phyloP scores from a whole-genome alignment of 495 filamentous ascomycete genomes.

The Saxophila tyrrhenica region DNA sequence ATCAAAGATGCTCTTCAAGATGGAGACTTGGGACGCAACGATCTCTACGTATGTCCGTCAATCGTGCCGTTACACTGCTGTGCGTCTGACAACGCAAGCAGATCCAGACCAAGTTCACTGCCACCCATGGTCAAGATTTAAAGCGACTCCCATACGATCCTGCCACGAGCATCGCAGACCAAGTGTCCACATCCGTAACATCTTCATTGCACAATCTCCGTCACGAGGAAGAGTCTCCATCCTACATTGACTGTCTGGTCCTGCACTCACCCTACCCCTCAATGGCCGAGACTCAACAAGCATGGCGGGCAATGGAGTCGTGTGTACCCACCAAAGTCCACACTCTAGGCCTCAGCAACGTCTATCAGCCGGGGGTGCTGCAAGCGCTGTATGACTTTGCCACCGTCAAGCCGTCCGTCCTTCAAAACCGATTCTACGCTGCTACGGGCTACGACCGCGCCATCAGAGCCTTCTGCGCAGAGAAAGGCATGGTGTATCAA shows the following conservation, averaged over 20 bases:
- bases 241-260: constrained; percentile 63
- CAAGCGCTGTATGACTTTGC: constrained; percentile 36
- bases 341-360: constrained; percentile 65
- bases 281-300: constrained; percentile 47
- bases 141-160: constrained; percentile 49
- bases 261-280: constrained; percentile 58
- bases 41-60: constrained; percentile 45
- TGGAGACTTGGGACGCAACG: constrained; percentile 45
- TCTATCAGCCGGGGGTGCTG: constrained; percentile 40
- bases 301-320: constrained; percentile 50
- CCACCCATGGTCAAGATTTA: constrained; percentile 47
- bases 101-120: constrained; percentile 77
- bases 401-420: constrained; percentile 46
- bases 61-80: not conserved
- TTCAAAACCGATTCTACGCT: constrained; percentile 66
- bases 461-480: constrained; percentile 51
- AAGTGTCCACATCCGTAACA: constrained; percentile 53
- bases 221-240: constrained; percentile 15
- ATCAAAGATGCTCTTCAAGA: constrained; percentile 47
- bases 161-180: constrained; percentile 40
- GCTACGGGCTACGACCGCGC: constrained; percentile 48
- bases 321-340: constrained; percentile 55
- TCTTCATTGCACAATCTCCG: constrained; percentile 59
- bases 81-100: constrained; percentile 23
- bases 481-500: constrained; percentile 54